These are phyloP conservation scores for Penicillium antarcticum DNA, from an alignment of 495 filamentous ascomycete species.

Conservation along the genomic window DNA sequence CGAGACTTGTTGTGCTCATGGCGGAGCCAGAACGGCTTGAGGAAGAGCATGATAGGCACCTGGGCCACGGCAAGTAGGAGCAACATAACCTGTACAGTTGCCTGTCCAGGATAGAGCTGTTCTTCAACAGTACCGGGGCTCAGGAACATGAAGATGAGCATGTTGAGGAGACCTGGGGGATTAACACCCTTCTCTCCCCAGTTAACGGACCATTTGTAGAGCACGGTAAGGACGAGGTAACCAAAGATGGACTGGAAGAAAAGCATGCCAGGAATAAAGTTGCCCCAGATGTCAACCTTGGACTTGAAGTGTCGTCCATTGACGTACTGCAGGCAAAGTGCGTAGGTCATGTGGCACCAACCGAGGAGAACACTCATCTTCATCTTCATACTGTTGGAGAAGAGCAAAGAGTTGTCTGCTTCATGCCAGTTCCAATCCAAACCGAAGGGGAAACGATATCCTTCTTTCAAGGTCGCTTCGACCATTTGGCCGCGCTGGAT, in stretches of 20 bases:
- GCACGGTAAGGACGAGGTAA: constrained; percentile 87
- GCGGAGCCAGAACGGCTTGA: constrained; percentile 92
- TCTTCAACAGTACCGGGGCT: constrained; percentile 73
- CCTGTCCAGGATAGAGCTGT: constrained; percentile 75
- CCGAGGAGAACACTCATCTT: constrained; percentile 96
- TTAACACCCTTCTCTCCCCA: constrained; percentile 64
- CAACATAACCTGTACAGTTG: constrained; percentile 67
- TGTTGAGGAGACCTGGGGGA: constrained; percentile 90
- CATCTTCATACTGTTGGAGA: constrained; percentile 99
- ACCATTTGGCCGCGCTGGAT: constrained; percentile 60
- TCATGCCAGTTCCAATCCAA: constrained; percentile 97
- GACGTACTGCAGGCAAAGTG: constrained; percentile 85
- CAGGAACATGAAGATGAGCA: constrained; percentile 99
- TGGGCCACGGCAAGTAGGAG: constrained; percentile 80
- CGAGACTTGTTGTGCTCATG: constrained; percentile 89
- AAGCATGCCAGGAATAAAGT: constrained; percentile 96
- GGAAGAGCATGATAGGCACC: constrained; percentile 86
- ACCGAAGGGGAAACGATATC: constrained; percentile 90
- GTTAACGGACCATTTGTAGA: constrained; percentile 96
- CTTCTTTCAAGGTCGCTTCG: constrained; percentile 58
- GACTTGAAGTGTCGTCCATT: constrained; percentile 94
- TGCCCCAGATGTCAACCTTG: constrained; percentile 91
- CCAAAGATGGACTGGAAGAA: constrained; percentile 99
- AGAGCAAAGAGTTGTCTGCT: constrained; percentile 88
- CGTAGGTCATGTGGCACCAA: constrained; percentile 98